These are phyloP conservation scores for Boletus pseudo-olivaceus DNA, from an alignment of 768 basidiomycete species.

Conservation along the genomic window DNA sequence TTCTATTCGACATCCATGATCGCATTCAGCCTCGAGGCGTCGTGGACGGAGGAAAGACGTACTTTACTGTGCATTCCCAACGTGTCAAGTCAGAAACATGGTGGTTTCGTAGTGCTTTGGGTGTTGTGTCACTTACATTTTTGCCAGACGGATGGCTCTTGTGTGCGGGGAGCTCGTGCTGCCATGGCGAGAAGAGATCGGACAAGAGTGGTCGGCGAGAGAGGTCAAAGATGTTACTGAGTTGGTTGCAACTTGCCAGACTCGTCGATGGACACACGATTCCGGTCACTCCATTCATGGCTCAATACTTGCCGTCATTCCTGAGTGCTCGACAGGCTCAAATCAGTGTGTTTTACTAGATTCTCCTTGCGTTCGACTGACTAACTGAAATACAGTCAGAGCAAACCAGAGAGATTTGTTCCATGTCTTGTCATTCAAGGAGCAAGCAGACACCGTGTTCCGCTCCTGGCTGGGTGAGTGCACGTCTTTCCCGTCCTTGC, in stretches of 20 bases:
- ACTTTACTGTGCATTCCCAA: constrained; percentile 52
- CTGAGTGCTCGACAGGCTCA: constrained; percentile 82
- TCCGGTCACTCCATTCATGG: constrained; percentile 5
- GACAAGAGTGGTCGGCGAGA: background rate
- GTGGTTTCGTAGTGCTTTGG: background rate
- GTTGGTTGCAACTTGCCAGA: background rate
- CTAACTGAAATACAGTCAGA: constrained; percentile 50
- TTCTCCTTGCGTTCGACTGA: constrained; percentile 1
- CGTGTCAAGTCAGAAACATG: constrained; percentile 10
- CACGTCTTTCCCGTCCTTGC: background rate
- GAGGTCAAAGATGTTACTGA: background rate
- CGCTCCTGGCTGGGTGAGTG: constrained; percentile 72
- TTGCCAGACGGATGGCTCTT: constrained; percentile 69
- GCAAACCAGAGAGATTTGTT: constrained; percentile 82
- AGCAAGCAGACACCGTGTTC: constrained; percentile 70
- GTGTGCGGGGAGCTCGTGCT: constrained; percentile 34
- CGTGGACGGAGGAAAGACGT: constrained; percentile 21
- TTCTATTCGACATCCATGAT: constrained; percentile 44
- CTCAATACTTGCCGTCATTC: constrained; percentile 44
- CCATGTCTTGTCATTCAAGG: constrained; percentile 69
- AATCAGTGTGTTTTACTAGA: constrained; percentile 58
- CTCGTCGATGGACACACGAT: background rate
- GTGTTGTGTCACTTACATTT: constrained; percentile 52
- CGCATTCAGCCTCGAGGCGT: constrained; percentile 2
- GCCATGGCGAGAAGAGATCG: constrained; percentile 19